These are phyloP conservation scores for Penicillium sp. DNA, from an alignment of 2,329 filamentous ascomycete genomes.

Conservation along the genomic window DNA sequence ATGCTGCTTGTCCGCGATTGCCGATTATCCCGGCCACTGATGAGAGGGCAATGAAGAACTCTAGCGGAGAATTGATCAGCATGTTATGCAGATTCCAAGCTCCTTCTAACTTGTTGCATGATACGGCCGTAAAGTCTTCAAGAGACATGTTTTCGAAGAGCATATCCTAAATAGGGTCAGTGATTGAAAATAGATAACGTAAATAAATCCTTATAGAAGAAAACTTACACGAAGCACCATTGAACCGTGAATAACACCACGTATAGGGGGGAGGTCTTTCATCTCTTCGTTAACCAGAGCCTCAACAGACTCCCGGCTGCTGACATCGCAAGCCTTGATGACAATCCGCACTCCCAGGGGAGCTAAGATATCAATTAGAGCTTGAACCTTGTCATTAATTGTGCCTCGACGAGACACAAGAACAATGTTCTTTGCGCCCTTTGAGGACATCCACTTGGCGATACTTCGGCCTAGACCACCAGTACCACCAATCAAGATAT, in stretches of 20 bases:
- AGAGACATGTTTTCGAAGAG: conserved; percentile 35
- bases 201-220: too few species aligned
- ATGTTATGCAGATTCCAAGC: conserved; percentile 35
- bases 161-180: conserved; percentile 23
- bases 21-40: conserved; percentile 31
- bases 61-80: conserved; percentile 18
- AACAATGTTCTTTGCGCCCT: conserved; percentile 54
- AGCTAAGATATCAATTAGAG: conserved; percentile 19
- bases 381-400: conserved; percentile 19
- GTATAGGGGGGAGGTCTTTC: conserved; percentile 36
- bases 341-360: conserved; percentile 17
- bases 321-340: conserved; percentile 39
- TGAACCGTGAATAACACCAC: conserved; percentile 48
- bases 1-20: conserved; percentile 30
- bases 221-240: conserved; percentile 44
- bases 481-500: conserved; percentile 58
- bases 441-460: conserved; percentile 50
- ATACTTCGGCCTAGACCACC: conserved; percentile 59
- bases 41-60: conserved; percentile 33
- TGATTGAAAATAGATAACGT: not conserved
- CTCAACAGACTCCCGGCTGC: conserved; percentile 31
- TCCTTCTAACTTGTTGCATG: conserved; percentile 23
- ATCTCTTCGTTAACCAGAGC: conserved; percentile 23
- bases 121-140: conserved; percentile 23
- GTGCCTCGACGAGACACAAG: conserved; percentile 53